These are phyloP conservation scores for Cyberlindnera xylosilytica DNA, from an alignment of 805 yeast genomes.

Conservation along the genomic window DNA sequence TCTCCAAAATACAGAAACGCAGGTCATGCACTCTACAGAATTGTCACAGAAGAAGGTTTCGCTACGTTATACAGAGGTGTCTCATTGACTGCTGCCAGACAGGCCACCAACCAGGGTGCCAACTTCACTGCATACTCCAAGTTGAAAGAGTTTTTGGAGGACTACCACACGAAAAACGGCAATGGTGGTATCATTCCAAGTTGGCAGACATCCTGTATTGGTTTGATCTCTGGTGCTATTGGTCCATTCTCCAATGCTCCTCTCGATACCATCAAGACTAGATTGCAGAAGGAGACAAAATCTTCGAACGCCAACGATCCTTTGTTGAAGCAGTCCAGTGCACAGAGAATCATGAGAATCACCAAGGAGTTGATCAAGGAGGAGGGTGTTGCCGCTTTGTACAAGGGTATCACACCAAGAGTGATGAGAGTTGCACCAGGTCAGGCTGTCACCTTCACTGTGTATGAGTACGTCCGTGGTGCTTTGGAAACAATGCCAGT, in stretches of 20 bases:
- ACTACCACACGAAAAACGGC: constrained; percentile 46
- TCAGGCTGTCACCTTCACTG: constrained; percentile 97
- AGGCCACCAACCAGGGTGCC: constrained; percentile 97
- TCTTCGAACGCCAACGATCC: constrained; percentile 32
- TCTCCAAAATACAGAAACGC: constrained; percentile 90
- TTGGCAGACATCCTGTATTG: constrained; percentile 92
- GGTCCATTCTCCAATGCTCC: constrained; percentile 99
- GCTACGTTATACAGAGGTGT: constrained; percentile 91
- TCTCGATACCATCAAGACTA: constrained; percentile 92
- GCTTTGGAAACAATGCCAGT: constrained; percentile 45
- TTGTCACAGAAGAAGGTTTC: constrained; percentile 88
- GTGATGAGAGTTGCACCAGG: constrained; percentile 99
- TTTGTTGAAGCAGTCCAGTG: constrained; percentile 50
- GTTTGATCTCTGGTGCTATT: constrained; percentile 91
- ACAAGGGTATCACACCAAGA: constrained; percentile 97
- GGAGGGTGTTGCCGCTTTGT: constrained; percentile 85
- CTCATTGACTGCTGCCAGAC: constrained; percentile 93
- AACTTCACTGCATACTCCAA: constrained; percentile 94
- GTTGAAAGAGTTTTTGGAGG: constrained; percentile 67
- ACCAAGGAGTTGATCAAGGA: constrained; percentile 78
- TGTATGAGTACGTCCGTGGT: constrained; percentile 83
- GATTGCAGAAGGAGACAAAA: constrained; percentile 88
- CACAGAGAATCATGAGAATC: constrained; percentile 76
- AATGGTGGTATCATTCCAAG: constrained; percentile 59
- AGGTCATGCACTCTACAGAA: constrained; percentile 80